Base-by-base conservation (phyloP, 192 early-diverging fungal species). In the Phlyctochytrium planicorne region DNA sequence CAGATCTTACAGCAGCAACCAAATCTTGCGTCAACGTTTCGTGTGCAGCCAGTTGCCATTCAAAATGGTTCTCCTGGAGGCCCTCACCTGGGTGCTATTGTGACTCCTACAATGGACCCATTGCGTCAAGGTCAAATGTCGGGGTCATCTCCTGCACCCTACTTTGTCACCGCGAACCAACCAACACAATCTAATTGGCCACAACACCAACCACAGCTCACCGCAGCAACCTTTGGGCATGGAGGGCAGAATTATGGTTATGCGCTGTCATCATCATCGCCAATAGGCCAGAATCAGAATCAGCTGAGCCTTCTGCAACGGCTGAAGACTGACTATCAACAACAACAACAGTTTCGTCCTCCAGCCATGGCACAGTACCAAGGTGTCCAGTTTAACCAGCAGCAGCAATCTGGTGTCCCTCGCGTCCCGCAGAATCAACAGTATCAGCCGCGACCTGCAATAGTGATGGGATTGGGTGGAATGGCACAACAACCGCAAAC, bases 1-100 rank as follows among this genome's bases (percentile, higher is more conserved):
- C n/a, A n/a, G n/a, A n/a, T n/a, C n/a, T n/a, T n/a, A n/a, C n/a
- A n/a, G n/a, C n/a, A n/a, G n/a, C n/a, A 20, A 6, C 20, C 40
- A 20, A 47, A 47, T 20, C 10, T 47, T 6, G 40, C 40, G 20
- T 20, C 12, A 10, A 57, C 55, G 20, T 57, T 25, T 27, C 10
- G 55, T 6, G 55, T 57, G 20, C 55, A 57, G 55, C 55, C 55
- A 14, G 55, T 57, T 6, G 55, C 55, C 12, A 10, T 57, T 29
- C 55, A 57, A 6, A 4, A 29, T 29, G 40, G 40, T 14, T 20
- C 40, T 6, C 25, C 55, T 25, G 27, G 27, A 14, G 16, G 20
- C 20, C 16, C 55, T 4, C 55, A 10, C 10, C 4, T 57, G 14
- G 55, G 55, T 4, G 27, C 55, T 4, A 6, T 57, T 4, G 55